Evolutionary conservation across 495 filamentous ascomycete genomes (phyloP), one percentile per base, ranked within the genome.

Genomic region (Cenococcum geophilum): DNA sequence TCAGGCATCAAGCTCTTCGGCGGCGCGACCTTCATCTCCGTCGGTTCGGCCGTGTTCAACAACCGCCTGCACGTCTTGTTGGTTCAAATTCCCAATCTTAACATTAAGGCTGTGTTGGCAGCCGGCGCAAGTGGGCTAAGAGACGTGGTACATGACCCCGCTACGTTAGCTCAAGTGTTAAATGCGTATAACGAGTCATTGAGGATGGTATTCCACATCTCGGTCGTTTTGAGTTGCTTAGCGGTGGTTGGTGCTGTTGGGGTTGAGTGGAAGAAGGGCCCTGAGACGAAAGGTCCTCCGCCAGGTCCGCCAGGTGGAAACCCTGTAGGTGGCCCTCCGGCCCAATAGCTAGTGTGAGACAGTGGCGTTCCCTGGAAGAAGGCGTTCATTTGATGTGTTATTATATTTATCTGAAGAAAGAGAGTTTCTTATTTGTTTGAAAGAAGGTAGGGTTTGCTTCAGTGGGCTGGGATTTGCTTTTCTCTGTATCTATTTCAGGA

Each of bases 81-180:
- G 82, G 80, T 0, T 88, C 92, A 71, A n/a, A 55, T 63, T 20
- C 22, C 55, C 11, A 32, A 45, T 11, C 21, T 63, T 2, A 34
- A 63, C 53, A n/a, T 32, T 5, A 45, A 55, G 10, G 43, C 34
- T 11, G 50, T 63, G 0, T 21, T 59, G 1, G 47, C 23, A 16
- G 56, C 61, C 20, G 61, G 61, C 0, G 61, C 61, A 9, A 63
- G 55, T 20, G 61, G 50, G 6, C 48, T 63, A 16, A 58, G 37
- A 35, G 35, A 27, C 23, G 61, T 50, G 1, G 47, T 63, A 23
- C 36, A 57, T 35, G 61, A 63, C 47, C 48, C 61, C 8, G 45
- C n/a, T 5, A 55, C 50, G 25, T 48, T 63, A 3, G 34, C 25
- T 10, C 37, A 35, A 4, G 61, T 63, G 1, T 45, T 50, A 21